These are phyloP conservation scores for Avena insularis DNA, from an alignment of 176 grass and related monocot species.

Conservation along the genomic window DNA sequence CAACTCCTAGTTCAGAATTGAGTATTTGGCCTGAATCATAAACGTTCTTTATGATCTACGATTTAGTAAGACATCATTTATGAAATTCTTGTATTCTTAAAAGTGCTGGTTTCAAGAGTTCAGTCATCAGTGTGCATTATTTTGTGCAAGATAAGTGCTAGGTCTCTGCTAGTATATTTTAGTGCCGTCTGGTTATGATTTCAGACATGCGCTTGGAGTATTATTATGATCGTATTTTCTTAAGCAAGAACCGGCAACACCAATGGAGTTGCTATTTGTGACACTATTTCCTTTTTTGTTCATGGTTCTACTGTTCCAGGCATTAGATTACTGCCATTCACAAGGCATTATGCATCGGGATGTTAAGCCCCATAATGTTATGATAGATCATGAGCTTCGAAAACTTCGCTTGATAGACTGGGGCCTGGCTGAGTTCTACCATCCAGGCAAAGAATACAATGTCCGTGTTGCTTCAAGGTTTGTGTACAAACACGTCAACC, in stretches of 20 bases:
- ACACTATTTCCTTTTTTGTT: constrained; percentile 35
- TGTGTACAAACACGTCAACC: constrained; percentile 10
- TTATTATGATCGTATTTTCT: neutral
- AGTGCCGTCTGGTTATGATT: neutral
- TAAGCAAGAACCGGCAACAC: neutral
- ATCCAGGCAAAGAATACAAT: constrained; percentile 96
- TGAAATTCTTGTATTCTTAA: neutral
- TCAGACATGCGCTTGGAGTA: neutral
- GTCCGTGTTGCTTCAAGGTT: constrained; percentile 98
- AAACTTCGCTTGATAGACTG: constrained; percentile 97
- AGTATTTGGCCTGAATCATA: neutral
- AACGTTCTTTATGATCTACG: neutral
- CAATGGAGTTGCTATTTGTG: constrained; percentile 21
- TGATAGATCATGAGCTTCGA: constrained; percentile 94
- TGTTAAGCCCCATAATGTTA: constrained; percentile 98
- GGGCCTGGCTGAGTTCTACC: constrained; percentile 96
- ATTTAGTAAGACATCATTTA: constrained; percentile 40
- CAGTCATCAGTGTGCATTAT: neutral
- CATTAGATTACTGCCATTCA: constrained; percentile 93
- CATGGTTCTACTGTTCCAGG: constrained; percentile 47
- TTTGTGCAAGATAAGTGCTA: constrained; percentile 8
- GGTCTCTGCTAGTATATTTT: constrained; percentile 18
- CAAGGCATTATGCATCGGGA: constrained; percentile 99
- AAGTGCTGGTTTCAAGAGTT: constrained; percentile 5
- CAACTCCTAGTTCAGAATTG: constrained; percentile 27